Evolutionary conservation across 129 eudicot genomes (phyloP), one percentile per base, ranked within the genome.

Genomic region (Saussurea involucrata): DNA sequence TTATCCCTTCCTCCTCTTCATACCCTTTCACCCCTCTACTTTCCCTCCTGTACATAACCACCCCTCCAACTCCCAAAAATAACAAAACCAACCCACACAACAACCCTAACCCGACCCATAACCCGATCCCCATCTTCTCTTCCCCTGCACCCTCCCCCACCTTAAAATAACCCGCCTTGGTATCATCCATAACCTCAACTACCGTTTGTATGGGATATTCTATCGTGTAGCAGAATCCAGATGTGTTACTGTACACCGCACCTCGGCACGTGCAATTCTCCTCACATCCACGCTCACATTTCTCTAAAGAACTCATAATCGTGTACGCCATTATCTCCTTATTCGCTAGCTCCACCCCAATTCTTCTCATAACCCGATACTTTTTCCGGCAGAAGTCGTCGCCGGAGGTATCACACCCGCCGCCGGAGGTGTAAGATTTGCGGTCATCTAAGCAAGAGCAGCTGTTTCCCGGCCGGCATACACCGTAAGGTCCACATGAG

Each of bases 191-290:
- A 0, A 89, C 96, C n/a, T 80, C 85, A 58, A 92, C 78, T 11
- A 95, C n/a, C 4, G 90, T 86, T 72, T 92, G 96, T 6, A 92
- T 73, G 58, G 99, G 97, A 63, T 89, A 95, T 8, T 86, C 86
- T 79, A 95, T 78, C 24, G 58, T 88, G 95, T 95, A 95, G 76
- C 99, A 95, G 78, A 88, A 88, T 61, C 97, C 92, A 60, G 99
- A 95, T 1, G 91, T 81, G 92, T 92, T 95, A 81, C 87, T 92
- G 84, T 95, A 95, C 79, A 90, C 91, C 85, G 77, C 97, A 37
- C 97, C 99, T 96, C 99, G 88, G 25, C 99, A 95, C 9, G 91
- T 81, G 78, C 99, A 95, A 9, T 84, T 85, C 4, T 27, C 42
- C 18, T 85, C 83, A 68, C 99, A 95, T 32, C 95, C 74, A 9